Evolutionary conservation across 2,329 filamentous ascomycete species (phyloP), one percentile per base, ranked within the genome.

Genomic region (Trichoderma simmonsii): DNA sequence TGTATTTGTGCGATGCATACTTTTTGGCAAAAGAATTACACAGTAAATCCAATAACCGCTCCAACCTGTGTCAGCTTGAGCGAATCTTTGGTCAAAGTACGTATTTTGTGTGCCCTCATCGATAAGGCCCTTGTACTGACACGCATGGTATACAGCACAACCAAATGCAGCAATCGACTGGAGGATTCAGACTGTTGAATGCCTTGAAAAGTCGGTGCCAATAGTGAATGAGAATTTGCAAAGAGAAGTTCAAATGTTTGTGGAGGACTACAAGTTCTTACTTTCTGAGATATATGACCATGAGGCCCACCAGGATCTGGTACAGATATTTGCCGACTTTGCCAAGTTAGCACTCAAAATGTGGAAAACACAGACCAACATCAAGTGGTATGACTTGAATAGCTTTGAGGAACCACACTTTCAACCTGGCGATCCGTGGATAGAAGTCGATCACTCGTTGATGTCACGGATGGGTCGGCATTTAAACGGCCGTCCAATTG

Each of bases 41-140:
- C 7, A 26, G 6, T 0, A 18, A 26, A 1, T 1, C 6, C n/a
- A 21, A 18, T 6, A 14, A 2, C 2, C 34, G 60, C 3, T 26
- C 1, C 2, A 18, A 8, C 8, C 2, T 63, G 14, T 4, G 3
- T 4, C 14, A 26, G 9, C 9, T 62, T 43, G 60, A 62, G 34
- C 7, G 4, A 2, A 6, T 0, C 12, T 28, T 63, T 12, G 26
- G 8, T 7, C 34, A 63, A 12, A 15, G 60, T 28, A n/a, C 11
- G 34, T 34, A 18, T 12, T 6, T 2, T 34, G 15, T 1, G 6
- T 18, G 2, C 0, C 15, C 4, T n/a, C n/a, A 8, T 2, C 3
- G 21, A 62, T 12, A 1, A 18, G 1, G 1, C 2, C 2, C 3
- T 24, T 28, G 9, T 26, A 39, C 14, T 39, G 7, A 61, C 34